Conservation (phyloP, 352 stramenopile genomes). For the Globisporangium nodosum region DNA sequence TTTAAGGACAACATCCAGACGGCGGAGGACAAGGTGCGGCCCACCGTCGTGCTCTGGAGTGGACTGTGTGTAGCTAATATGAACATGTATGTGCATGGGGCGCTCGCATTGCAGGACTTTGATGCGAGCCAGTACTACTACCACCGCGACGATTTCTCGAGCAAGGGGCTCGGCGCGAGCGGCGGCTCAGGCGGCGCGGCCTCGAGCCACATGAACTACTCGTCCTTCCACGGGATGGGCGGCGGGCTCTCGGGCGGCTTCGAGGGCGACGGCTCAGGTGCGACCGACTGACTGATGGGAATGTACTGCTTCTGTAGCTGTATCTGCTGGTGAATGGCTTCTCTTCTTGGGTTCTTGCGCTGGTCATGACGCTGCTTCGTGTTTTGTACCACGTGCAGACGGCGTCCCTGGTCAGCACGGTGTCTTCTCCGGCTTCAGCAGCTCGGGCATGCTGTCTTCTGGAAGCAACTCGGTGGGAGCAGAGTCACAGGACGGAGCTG, state of each 20-base stretch:
- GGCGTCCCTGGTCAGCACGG: conserved; percentile 11
- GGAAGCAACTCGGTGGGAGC: conserved; percentile 34
- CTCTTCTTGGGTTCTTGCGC: background rate
- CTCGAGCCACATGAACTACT: conserved; percentile 33
- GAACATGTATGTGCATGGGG: background rate
- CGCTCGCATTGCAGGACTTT: conserved; percentile 41
- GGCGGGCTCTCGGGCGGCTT: conserved; percentile 22
- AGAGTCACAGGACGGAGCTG: background rate
- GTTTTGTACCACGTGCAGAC: conserved; percentile 1
- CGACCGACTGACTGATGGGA: no score
- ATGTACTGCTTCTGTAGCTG: background rate
- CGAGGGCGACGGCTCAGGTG: conserved; percentile 19
- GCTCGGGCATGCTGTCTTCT: conserved; percentile 31
- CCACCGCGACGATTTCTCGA: conserved; percentile 67
- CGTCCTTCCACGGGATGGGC: conserved; percentile 48
- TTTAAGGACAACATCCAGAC: conserved; percentile 90
- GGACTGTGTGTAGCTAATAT: background rate
- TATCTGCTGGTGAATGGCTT: background rate
- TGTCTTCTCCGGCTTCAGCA: conserved; percentile 41
- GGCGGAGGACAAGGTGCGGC: conserved; percentile 71
- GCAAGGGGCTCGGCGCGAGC: conserved; percentile 26
- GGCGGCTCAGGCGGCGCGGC: conserved; percentile 18
- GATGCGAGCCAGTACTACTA: conserved; percentile 88
- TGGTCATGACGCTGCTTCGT: background rate
- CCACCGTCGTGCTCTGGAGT: background rate